Percentiles rank a stretch among this genome's conserved stretches.
These are phyloP conservation scores for Neonectria sp. DNA, from an alignment of 2,329 filamentous ascomycete species.

Conservation along the genomic window DNA sequence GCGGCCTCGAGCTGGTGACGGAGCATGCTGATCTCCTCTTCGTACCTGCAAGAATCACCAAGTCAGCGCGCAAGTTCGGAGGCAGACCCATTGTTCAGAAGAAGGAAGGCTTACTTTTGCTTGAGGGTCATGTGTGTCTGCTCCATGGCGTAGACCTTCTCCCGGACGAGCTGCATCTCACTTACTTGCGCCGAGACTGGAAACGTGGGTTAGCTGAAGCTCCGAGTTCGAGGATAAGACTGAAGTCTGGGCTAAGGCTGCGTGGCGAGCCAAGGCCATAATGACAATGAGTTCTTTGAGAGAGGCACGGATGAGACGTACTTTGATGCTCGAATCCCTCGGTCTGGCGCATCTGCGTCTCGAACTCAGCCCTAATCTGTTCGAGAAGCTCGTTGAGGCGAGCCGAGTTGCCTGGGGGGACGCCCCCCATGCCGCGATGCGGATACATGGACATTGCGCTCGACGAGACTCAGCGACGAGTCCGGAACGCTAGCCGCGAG, in stretches of 20 bases:
- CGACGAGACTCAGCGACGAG: constrained; percentile 37
- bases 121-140: constrained; percentile 91
- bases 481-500: constrained; percentile 34
- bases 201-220: constrained; percentile 42
- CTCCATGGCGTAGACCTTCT: constrained; percentile 95
- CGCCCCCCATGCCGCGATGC: constrained; percentile 86
- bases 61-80: constrained; percentile 18
- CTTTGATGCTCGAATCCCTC: constrained; percentile 94
- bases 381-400: constrained; percentile 94
- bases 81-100: not conserved
- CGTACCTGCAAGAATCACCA: constrained; percentile 77
- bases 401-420: constrained; percentile 70
- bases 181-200: constrained; percentile 91
- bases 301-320: constrained; percentile 68
- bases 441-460: constrained; percentile 84
- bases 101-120: constrained; percentile 78
- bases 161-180: constrained; percentile 94
- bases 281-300: not conserved
- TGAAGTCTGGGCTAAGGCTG: constrained; percentile 6
- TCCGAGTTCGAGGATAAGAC: constrained; percentile 5
- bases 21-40: constrained; percentile 89
- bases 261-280: not conserved
- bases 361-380: constrained; percentile 91
- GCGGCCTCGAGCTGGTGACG: constrained; percentile 88
- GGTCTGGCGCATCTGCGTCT: constrained; percentile 83